Evolutionary conservation across 768 basidiomycete species (phyloP).

Genomic region (Hydnomerulius pinastri): DNA sequence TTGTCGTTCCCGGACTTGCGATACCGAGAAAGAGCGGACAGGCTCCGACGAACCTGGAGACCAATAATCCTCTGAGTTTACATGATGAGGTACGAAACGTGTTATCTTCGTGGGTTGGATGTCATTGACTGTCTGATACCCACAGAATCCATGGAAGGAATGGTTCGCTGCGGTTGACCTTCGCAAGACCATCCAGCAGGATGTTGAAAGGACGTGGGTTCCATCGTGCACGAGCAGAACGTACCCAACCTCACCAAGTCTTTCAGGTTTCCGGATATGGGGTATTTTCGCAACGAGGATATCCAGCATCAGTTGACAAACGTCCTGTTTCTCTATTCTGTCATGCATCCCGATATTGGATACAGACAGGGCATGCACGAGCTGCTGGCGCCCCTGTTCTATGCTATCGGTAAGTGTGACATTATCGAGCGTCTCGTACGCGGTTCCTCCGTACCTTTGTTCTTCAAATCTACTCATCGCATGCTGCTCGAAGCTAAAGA

Average conservation of each 20-base stretch:
- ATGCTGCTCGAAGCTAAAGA: constrained; percentile 25
- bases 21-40: constrained; percentile 33
- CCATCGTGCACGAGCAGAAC: constrained; percentile 1
- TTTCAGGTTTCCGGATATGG: constrained; percentile 92
- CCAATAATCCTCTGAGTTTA: constrained; percentile 80
- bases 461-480: constrained; percentile 17
- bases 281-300: constrained; percentile 77
- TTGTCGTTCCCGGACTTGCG: constrained; percentile 54
- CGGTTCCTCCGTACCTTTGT: constrained; percentile 7
- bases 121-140: not conserved
- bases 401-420: constrained; percentile 45
- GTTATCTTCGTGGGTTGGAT: not conserved
- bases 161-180: constrained; percentile 93
- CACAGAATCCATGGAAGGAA: constrained; percentile 90
- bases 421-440: not conserved
- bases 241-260: not conserved
- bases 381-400: constrained; percentile 83
- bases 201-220: constrained; percentile 92
- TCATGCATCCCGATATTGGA: constrained; percentile 77
- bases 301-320: constrained; percentile 83
- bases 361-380: constrained; percentile 99
- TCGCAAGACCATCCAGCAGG: constrained; percentile 86
- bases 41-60: constrained; percentile 51
- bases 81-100: constrained; percentile 60
- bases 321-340: constrained; percentile 83